These are phyloP conservation scores for Chaetomium sp. DNA, from an alignment of 2,329 filamentous ascomycete species.

Conservation along the genomic window DNA sequence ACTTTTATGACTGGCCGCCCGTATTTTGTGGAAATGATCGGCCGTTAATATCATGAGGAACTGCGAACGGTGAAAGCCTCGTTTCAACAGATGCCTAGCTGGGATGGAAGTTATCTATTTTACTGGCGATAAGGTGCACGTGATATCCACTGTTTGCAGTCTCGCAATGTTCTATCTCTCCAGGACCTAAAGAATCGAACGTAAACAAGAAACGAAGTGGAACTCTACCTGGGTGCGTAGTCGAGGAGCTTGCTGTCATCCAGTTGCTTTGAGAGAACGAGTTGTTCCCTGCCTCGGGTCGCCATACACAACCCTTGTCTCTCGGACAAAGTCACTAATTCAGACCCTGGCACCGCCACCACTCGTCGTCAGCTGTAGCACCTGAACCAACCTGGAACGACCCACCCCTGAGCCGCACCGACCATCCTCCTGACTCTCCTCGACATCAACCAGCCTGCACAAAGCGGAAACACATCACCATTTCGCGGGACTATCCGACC, in stretches of 20 bases:
- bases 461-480: constrained; percentile 35
- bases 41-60: neutral
- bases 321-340: neutral
- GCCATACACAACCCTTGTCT: neutral
- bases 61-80: neutral
- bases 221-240: neutral
- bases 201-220: neutral
- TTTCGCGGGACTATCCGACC: constrained; percentile 33
- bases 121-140: neutral
- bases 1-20: neutral
- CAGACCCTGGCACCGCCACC: constrained; percentile 25
- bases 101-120: neutral
- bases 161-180: neutral
- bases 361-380: constrained; percentile 31
- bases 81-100: too few relatives aligned
- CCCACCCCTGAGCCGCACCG: constrained; percentile 37
- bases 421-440: constrained; percentile 35
- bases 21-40: neutral
- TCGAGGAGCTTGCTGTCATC: neutral
- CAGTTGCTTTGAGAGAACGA: neutral
- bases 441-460: constrained; percentile 32
- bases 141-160: neutral
- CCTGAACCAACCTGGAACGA: constrained; percentile 27
- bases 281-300: neutral
- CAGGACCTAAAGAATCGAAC: neutral